These are phyloP conservation scores for Penicillium mononematosum DNA, from an alignment of 495 filamentous ascomycete species.

Conservation along the genomic window DNA sequence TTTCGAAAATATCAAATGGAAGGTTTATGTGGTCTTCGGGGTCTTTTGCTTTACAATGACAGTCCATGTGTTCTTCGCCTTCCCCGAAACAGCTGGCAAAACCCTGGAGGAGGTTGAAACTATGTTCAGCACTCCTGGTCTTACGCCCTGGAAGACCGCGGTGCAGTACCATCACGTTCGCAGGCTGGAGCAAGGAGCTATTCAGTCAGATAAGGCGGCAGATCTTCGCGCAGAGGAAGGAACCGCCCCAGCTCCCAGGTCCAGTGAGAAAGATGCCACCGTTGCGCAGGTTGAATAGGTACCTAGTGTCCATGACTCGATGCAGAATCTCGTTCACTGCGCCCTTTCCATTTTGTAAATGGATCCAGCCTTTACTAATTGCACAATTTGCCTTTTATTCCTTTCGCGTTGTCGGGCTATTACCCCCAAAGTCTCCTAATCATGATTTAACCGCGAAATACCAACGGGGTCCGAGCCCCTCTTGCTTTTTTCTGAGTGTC, in stretches of 20 bases:
- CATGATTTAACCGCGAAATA: too few relatives aligned
- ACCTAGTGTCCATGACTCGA: background rate
- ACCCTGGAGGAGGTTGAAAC: conserved; percentile 72
- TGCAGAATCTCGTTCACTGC: too few relatives aligned
- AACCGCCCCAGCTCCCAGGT: background rate
- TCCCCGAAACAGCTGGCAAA: conserved; percentile 82
- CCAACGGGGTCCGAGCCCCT: too few relatives aligned
- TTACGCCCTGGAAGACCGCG: conserved; percentile 66
- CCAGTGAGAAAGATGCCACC: conserved; percentile 11
- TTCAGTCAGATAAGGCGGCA: conserved; percentile 32
- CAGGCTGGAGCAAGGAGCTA: conserved; percentile 28
- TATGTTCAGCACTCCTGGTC: conserved; percentile 64
- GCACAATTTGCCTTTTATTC: background rate
- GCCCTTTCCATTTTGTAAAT: background rate
- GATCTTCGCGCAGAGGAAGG: conserved; percentile 21
- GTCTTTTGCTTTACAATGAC: conserved; percentile 72
- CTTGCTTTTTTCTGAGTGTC: background rate
- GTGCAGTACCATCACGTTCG: conserved; percentile 37
- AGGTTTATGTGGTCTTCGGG: conserved; percentile 72
- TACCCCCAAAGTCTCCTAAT: too few relatives aligned
- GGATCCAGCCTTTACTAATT: background rate
- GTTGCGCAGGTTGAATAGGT: conserved; percentile 2
- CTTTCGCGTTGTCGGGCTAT: background rate
- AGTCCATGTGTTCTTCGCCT: conserved; percentile 74
- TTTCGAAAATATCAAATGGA: conserved; percentile 72